Evolutionary conservation across 805 yeast genomes (phyloP), one percentile per base, ranked within the genome.

Genomic region (Yueomyces sp.): DNA sequence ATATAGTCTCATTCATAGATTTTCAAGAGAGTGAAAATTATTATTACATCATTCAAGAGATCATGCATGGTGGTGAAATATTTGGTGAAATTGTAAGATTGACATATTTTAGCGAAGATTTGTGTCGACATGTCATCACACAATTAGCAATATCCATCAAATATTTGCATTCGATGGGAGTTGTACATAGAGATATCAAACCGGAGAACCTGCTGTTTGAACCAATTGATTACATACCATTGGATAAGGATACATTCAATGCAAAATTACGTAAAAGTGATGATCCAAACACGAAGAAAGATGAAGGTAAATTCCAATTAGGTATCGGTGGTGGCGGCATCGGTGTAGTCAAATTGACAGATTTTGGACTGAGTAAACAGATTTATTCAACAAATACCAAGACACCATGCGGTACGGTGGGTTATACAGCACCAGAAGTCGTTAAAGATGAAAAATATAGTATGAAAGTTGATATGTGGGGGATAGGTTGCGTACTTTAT

Each of bases 371-470:
- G 26, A 85, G 95, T 3, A 92, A 92, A 63, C 85, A 87, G 57
- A 78, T 90, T 32, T 82, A 87, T 79, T 85, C 82, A 55, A 74
- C 80, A 41, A 84, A 84, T 53, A 85, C 96, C 27, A 85, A 86
- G 72, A 92, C 98, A 0, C 98, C 98, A 0, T 92, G 98, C 65
- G 98, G 98, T 42, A 92, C 98, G 1, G 96, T 92, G 19, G 97
- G 97, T 3, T 92, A 92, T 57, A 90, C 97, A 2, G 98, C 98
- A 0, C 98, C 98, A 0, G 98, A 92, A 63, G 90, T 92, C 52
- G 97, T 92, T 37, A 79, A 82, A 50, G 97, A 92, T 62, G 94
- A 88, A 66, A 73, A 79, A 40, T 92, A 92, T 59, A 84, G 95
- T 2, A 86, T 85, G 66, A 82, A 87, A 49, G 98, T 92, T 36